A percentile compares a stretch with the other conserved stretches of the same genome.
These are phyloP conservation scores for Pleurotus ostreatus DNA, from an alignment of 768 basidiomycete species.

Conservation along the genomic window DNA sequence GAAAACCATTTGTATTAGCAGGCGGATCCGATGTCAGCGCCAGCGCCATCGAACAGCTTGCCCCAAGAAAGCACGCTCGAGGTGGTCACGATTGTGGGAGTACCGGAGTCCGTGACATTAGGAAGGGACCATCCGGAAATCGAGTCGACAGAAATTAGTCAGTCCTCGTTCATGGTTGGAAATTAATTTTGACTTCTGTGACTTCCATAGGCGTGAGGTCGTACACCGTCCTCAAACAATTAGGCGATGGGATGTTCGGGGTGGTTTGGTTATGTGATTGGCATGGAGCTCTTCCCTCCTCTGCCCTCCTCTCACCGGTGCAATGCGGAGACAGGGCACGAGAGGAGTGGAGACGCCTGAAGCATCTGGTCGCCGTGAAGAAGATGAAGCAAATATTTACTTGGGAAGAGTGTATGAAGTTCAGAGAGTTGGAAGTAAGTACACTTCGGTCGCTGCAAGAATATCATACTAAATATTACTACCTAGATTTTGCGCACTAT, in stretches of 20 bases:
- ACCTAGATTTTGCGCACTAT: constrained; percentile 67
- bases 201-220: constrained; percentile 39
- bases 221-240: constrained; percentile 92
- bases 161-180: neutral
- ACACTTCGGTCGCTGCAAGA: too few relatives aligned
- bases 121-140: neutral
- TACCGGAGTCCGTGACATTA: neutral
- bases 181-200: constrained; percentile 37
- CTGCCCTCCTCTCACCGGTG: constrained; percentile 90
- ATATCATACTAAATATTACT: constrained; percentile 13
- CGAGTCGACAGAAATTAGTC: neutral
- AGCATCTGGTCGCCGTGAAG: constrained; percentile 94
- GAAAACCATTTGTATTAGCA: too few relatives aligned
- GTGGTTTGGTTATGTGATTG: constrained; percentile 99
- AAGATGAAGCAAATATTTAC: constrained; percentile 98
- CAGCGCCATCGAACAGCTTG: too few relatives aligned
- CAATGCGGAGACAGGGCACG: constrained; percentile 89
- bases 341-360: constrained; percentile 85
- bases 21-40: too few relatives aligned
- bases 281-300: constrained; percentile 92
- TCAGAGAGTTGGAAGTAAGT: constrained; percentile 79
- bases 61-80: too few relatives aligned
- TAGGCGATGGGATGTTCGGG: constrained; percentile 98
- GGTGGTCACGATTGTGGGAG: too few relatives aligned
- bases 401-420: constrained; percentile 93